Percentiles rank a stretch among this genome's conserved stretches.
Evolutionary conservation across 2,329 filamentous ascomycete species (phyloP).

Genomic region (Nigrospora oryzae): DNA sequence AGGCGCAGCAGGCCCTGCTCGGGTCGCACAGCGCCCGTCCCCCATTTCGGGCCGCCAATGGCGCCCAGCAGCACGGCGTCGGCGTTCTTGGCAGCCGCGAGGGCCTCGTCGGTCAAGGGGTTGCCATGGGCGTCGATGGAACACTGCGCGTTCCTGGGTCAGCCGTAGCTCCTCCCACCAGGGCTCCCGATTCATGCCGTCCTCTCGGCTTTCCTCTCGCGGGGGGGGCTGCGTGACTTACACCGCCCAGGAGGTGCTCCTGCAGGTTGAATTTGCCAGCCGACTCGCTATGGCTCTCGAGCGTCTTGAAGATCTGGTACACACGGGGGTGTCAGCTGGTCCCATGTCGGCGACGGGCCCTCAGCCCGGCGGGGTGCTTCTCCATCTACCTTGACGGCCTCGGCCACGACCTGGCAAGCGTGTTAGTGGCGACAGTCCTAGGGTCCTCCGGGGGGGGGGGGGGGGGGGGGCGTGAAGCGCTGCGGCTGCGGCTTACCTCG

Average conservation of each 20-base stretch:
- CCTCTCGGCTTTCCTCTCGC: no score
- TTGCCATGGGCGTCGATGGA: conserved; percentile 78
- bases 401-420: conserved; percentile 56
- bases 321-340: no score
- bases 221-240: conserved; percentile 5
- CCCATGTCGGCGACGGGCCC: no score
- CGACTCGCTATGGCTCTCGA: conserved; percentile 64
- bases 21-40: conserved; percentile 76
- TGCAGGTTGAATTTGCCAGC: conserved; percentile 79
- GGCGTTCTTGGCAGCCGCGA: conserved; percentile 73
- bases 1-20: conserved; percentile 88
- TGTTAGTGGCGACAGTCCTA: conserved; percentile 1
- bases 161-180: background rate
- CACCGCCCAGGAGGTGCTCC: conserved; percentile 83
- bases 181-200: background rate
- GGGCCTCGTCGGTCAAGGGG: conserved; percentile 75
- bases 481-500: conserved; percentile 45
- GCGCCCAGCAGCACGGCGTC: conserved; percentile 88
- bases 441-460: background rate
- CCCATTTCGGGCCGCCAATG: conserved; percentile 96
- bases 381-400: conserved; percentile 67
- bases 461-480: background rate
- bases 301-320: conserved; percentile 62
- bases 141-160: conserved; percentile 41
- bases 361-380: background rate